Conservation (phyloP, 176 grass and related monocot genomes). For the Triticum urartu region DNA sequence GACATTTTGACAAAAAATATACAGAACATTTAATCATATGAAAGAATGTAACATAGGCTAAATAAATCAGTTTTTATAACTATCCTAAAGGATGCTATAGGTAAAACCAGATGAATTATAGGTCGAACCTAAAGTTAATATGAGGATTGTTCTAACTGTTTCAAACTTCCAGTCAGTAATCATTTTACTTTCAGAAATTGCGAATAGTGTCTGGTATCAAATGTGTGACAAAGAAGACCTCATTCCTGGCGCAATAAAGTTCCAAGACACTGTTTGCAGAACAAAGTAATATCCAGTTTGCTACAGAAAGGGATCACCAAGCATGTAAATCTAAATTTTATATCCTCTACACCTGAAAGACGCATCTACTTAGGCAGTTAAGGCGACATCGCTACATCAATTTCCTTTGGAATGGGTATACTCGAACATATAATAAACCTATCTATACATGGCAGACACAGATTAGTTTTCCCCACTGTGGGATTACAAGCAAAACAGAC, state of each 20-base stretch:
- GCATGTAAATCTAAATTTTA: background rate
- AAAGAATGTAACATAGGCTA: background rate
- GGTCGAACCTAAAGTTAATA: background rate
- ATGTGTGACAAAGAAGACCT: background rate
- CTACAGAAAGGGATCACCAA: background rate
- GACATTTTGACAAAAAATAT: background rate
- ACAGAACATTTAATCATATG: background rate
- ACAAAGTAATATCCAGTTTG: background rate
- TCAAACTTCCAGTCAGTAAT: background rate
- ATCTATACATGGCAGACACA: background rate
- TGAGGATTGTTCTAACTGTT: background rate
- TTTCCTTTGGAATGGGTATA: background rate
- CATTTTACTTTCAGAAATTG: background rate
- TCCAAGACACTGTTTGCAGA: background rate
- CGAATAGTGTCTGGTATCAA: background rate
- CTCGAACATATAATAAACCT: background rate
- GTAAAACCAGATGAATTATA: background rate
- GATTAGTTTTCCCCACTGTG: background rate
- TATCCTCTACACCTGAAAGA: constrained; percentile 1
- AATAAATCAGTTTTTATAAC: background rate
- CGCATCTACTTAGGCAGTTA: background rate
- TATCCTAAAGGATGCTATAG: background rate
- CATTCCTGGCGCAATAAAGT: background rate
- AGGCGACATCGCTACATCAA: background rate
- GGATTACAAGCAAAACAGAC: background rate